Conservation (phyloP, 1,284 basidiomycete species). For the Malassezia pachydermatis region DNA sequence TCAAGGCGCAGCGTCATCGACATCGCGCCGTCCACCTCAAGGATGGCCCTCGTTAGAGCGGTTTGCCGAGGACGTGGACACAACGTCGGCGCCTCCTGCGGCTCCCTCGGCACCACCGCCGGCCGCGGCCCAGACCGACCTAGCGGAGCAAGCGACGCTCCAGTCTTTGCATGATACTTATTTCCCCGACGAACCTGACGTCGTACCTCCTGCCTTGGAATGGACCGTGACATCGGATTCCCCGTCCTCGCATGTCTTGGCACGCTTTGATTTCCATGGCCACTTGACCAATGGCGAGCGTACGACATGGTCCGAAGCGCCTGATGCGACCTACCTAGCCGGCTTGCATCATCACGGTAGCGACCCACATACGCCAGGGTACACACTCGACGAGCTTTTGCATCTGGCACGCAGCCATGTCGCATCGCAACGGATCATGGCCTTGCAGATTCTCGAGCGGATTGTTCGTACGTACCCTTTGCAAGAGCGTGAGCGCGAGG, state of each 20-base stretch:
- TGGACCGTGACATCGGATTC: slow-evolving; percentile 27
- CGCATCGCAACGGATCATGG: slow-evolving; percentile 68
- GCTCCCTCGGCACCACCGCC: slow-evolving; percentile 47
- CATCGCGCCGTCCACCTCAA: too few relatives aligned
- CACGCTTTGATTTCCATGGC: slow-evolving; percentile 38
- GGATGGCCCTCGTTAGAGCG: slow-evolving; percentile 1
- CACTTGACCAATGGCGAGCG: slow-evolving; percentile 11
- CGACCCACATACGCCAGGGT: slow-evolving; percentile 71
- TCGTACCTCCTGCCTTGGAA: slow-evolving; percentile 25
- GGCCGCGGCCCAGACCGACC: slow-evolving; percentile 2
- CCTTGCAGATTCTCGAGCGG: slow-evolving; percentile 64
- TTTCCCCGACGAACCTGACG: slow-evolving; percentile 59
- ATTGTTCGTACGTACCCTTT: slow-evolving; percentile 49
- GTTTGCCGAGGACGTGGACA: not conserved
- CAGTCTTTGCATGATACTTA: slow-evolving; percentile 70
- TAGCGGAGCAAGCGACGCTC: slow-evolving; percentile 37
- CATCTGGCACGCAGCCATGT: slow-evolving; percentile 70
- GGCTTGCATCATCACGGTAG: slow-evolving; percentile 75
- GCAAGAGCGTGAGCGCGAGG: not conserved
- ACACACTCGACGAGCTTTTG: slow-evolving; percentile 77
- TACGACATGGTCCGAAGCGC: slow-evolving; percentile 2
- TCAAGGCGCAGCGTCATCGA: too few relatives aligned
- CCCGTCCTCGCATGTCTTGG: not conserved
- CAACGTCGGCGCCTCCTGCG: slow-evolving; percentile 36
- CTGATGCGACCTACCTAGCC: slow-evolving; percentile 27